Evolutionary conservation across 202 grass and related monocot species (phyloP).

Genomic region (Digitaria exilis): DNA sequence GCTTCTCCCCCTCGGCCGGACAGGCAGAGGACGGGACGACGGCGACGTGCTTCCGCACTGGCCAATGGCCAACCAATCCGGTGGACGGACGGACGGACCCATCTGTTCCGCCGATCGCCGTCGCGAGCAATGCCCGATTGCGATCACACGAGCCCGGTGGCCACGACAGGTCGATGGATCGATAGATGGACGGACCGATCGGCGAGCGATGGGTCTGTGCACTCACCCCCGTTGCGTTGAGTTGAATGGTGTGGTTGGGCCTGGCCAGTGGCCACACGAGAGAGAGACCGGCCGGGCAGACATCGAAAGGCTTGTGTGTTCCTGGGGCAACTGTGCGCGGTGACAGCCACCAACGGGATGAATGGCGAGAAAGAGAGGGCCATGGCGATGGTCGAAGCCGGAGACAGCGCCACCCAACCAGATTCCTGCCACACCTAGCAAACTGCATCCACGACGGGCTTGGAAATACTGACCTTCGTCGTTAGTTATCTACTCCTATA

Average conservation of each 20-base stretch:
- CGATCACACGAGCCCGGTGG: not conserved
- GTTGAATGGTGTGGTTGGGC: conserved; percentile 44
- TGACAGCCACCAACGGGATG: conserved; percentile 14
- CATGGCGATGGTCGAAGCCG: not conserved
- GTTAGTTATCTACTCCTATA: not conserved
- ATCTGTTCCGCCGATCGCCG: conserved; percentile 26
- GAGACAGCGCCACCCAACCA: not conserved
- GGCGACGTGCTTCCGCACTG: conserved; percentile 32
- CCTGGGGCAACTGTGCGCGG: not conserved
- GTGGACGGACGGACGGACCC: not conserved
- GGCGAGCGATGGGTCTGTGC: not conserved
- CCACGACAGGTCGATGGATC: not conserved
- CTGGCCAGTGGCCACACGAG: not conserved
- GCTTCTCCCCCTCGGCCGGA: not conserved
- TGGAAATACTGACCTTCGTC: not conserved
- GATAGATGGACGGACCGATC: not conserved
- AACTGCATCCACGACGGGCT: not conserved
- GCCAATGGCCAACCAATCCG: conserved; percentile 41
- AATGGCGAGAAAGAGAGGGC: not conserved
- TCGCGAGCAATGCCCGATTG: conserved; percentile 12
- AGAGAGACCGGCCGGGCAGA: not conserved
- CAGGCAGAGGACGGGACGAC: not conserved
- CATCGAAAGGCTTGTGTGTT: not conserved
- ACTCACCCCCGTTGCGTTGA: not conserved
- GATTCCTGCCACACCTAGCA: not conserved